Base-by-base conservation (phyloP, 1,284 basidiomycete genomes). In the Pyrrhoderma noxium region DNA sequence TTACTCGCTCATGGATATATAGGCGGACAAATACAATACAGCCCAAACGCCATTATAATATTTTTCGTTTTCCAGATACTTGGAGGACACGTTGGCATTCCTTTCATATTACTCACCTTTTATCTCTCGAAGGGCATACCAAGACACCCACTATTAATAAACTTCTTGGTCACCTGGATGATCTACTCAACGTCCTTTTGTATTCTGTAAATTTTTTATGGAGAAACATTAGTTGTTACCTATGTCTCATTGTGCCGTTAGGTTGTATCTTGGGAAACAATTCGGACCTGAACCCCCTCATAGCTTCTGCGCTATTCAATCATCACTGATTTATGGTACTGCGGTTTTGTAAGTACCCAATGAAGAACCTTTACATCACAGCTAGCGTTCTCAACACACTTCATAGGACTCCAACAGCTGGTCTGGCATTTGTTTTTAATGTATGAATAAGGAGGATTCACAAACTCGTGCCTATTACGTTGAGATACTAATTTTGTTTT, bases 11-110 rank as follows among this genome's bases (percentile, higher is more conserved):
- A 31, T 31, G 27, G 7, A 31, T 5, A 31, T 31, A 31, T 11
- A 31, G 27, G 27, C 7, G 27, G 5, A 38, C 27, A 31, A 31
- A 31, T 11, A 14, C 36, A 46, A 11, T 50, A 46, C 31, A 40
- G 25, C 21, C 8, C 41, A 8, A 27, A 37, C 21, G 25, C 49
- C 9, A 34, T 40, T 19, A 34, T 48, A 11, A 42, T 51, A 11
- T 55, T 55, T 40, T 55, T 55, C 38, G n/a, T 51, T 16, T 40
- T 55, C 11, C 49, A 51, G 37, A 55, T 55, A 16, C 14, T 55
- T 34, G 53, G 53, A 3, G 53, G 53, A 9, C 53, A 55, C 8
- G 16, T 55, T 22, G 49, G 49, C n/a, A 25, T 55, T 19, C 53
- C 53, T 9, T 14, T 44, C 22, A 39, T 55, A 5, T 45, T 55